Base-by-base conservation (phyloP, 768 basidiomycete genomes). In the Pisolithus albus region DNA sequence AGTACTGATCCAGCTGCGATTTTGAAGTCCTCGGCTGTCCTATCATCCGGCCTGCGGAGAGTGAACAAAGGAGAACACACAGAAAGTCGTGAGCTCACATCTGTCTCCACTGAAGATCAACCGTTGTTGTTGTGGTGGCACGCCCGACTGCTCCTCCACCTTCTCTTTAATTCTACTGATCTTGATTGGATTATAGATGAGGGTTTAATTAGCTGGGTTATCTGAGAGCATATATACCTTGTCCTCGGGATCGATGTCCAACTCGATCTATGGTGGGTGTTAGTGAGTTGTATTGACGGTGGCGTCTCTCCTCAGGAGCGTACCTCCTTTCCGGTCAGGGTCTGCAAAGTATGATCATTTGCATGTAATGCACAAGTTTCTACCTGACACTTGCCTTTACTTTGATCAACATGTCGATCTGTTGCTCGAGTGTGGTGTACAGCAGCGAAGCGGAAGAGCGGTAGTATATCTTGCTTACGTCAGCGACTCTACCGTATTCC, bases 131-230 rank as follows among this genome's bases (percentile, higher is more conserved):
- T 77, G 89, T 54, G 95, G 95, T 21, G 95, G 95, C 39, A 98
- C 95, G 57, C 95, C 95, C 6, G 92, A 93, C 72, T 97, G 94
- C 74, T 97, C 94, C 69, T 98, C 95, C 8, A 97, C 92, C 68
- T 90, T 89, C 78, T 95, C 93, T 75, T 98, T 98, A 72, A 98
- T 92, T 59, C 89, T 82, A 43, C 82, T 76, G 62, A 96, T 90
- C 95, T 98, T 64, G 16, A 47, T 34, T 19, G 45, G 26, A 38
- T 23, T 36, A 46, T 39, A 52, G 16, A 42, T 59, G 16, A 52
- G 51, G 44, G 11, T 19, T 21, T 16, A 36, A 15, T 16, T 4
- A 26, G n/a, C 4, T 48, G 46, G 44, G 2, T 8, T 1, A 23
- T 6, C 34, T 16, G 26, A 19, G 18, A 24, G 21, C 8, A 13